phyloP scores from a whole-genome alignment of 306 rosid genomes.

The Geum urbanum region DNA sequence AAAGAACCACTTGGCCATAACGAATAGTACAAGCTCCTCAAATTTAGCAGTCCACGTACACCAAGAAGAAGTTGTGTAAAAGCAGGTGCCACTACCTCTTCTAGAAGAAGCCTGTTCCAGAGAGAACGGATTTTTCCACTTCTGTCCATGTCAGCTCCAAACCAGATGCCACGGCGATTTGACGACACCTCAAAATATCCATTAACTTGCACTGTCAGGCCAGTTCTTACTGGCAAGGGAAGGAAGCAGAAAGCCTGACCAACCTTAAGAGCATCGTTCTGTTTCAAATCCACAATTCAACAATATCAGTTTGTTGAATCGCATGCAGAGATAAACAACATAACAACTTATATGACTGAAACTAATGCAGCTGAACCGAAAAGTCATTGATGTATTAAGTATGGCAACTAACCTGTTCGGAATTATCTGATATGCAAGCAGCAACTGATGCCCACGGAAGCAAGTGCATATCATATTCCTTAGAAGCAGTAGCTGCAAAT shows the following conservation, averaged over 20 bases:
- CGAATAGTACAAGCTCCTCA: conserved; percentile 60
- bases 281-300: conserved; percentile 44
- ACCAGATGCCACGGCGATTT: conserved; percentile 99
- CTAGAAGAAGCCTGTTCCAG: conserved; percentile 92
- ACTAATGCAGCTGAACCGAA: neutral
- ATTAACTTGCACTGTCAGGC: conserved; percentile 84
- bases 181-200: conserved; percentile 96
- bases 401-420: conserved; percentile 55
- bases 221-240: conserved; percentile 93
- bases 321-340: conserved; percentile 11
- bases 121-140: conserved; percentile 89
- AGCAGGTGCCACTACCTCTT: conserved; percentile 80
- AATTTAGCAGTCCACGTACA: conserved; percentile 59
- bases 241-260: conserved; percentile 97
- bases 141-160: conserved; percentile 98
- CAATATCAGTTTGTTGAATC: conserved; percentile 30
- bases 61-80: conserved; percentile 69
- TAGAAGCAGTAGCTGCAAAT: conserved; percentile 78
- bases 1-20: conserved; percentile 89
- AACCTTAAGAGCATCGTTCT: conserved; percentile 59
- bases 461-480: conserved; percentile 94
- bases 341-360: neutral
- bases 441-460: conserved; percentile 97
- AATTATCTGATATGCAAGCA: conserved; percentile 72
- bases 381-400: conserved; percentile 27